A percentile compares a stretch with the other conserved stretches of the same genome.
These are phyloP conservation scores for Talaromyces adpressus DNA, from an alignment of 495 filamentous ascomycete genomes.

Conservation along the genomic window DNA sequence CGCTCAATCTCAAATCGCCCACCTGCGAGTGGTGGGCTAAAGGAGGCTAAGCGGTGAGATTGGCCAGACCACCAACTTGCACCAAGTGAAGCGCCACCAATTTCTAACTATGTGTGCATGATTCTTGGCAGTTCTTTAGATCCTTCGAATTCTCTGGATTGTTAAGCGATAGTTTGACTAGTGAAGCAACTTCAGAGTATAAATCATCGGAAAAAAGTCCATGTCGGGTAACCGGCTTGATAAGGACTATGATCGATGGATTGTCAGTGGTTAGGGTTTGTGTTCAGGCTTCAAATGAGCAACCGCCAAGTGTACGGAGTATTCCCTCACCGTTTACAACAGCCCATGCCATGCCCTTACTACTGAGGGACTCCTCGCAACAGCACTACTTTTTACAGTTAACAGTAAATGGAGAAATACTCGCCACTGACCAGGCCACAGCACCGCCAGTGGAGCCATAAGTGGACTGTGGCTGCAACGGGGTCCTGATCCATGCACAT, in stretches of 20 bases:
- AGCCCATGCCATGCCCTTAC: too few relatives aligned
- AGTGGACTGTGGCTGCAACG: not conserved
- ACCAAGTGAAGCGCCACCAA: not conserved
- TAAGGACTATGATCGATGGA: not conserved
- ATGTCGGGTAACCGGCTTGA: not conserved
- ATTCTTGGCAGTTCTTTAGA: not conserved
- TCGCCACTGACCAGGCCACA: not conserved
- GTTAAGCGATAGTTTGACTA: not conserved
- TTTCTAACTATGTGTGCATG: not conserved
- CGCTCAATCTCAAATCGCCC: not conserved
- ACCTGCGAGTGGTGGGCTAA: not conserved
- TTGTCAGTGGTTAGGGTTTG: not conserved
- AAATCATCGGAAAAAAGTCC: not conserved
- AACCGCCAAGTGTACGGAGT: not conserved
- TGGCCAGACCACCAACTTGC: not conserved
- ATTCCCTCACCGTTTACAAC: not conserved
- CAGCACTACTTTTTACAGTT: not conserved
- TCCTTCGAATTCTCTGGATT: not conserved
- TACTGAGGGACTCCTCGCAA: not conserved
- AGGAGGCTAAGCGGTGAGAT: not conserved
- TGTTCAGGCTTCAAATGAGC: not conserved
- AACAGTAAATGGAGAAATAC: not conserved
- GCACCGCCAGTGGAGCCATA: not conserved
- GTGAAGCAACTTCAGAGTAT: not conserved
- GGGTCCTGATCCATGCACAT: not conserved